Conservation (phyloP, 352 stramenopile genomes). For the Phytophthora macrochlamydospora region DNA sequence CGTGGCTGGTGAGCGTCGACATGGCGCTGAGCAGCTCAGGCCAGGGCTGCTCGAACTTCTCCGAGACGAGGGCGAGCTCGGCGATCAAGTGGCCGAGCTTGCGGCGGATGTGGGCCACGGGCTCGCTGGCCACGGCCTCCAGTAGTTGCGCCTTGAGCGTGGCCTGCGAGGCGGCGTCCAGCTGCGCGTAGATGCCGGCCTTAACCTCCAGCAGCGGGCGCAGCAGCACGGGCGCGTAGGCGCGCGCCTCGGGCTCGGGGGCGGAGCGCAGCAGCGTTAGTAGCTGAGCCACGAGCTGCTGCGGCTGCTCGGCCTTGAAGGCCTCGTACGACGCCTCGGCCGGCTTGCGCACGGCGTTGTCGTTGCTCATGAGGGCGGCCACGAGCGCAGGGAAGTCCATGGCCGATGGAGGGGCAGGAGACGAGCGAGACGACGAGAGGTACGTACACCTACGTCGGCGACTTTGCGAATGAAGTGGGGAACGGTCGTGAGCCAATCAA, state of each 20-base stretch:
- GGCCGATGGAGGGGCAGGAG: not conserved
- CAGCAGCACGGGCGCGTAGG: slow-evolving; percentile 81
- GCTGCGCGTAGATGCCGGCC: slow-evolving; percentile 63
- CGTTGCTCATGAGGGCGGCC: slow-evolving; percentile 76
- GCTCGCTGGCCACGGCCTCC: slow-evolving; percentile 64
- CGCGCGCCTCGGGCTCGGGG: slow-evolving; percentile 65
- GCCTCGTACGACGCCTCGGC: slow-evolving; percentile 79
- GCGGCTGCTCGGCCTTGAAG: slow-evolving; percentile 67
- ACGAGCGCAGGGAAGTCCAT: slow-evolving; percentile 84
- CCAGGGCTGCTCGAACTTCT: slow-evolving; percentile 64
- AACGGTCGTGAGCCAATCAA: slow-evolving; percentile 8
- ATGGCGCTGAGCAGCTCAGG: slow-evolving; percentile 73
- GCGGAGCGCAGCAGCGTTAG: slow-evolving; percentile 63
- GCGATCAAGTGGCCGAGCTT: slow-evolving; percentile 84
- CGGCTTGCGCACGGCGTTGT: slow-evolving; percentile 74
- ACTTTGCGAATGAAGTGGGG: slow-evolving; percentile 26
- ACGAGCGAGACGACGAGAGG: not conserved
- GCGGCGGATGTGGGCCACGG: slow-evolving; percentile 76
- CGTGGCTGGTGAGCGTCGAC: slow-evolving; percentile 60
- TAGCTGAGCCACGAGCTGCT: slow-evolving; percentile 68
- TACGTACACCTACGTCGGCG: slow-evolving; percentile 7
- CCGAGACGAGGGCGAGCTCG: slow-evolving; percentile 64
- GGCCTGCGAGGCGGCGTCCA: slow-evolving; percentile 57
- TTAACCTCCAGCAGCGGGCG: slow-evolving; percentile 78
- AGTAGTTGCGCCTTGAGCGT: slow-evolving; percentile 78